A percentile compares a stretch with the other conserved stretches of the same genome.
Evolutionary conservation across 179 eudicot genomes (phyloP).

Genomic region (Pouteria campechiana): DNA sequence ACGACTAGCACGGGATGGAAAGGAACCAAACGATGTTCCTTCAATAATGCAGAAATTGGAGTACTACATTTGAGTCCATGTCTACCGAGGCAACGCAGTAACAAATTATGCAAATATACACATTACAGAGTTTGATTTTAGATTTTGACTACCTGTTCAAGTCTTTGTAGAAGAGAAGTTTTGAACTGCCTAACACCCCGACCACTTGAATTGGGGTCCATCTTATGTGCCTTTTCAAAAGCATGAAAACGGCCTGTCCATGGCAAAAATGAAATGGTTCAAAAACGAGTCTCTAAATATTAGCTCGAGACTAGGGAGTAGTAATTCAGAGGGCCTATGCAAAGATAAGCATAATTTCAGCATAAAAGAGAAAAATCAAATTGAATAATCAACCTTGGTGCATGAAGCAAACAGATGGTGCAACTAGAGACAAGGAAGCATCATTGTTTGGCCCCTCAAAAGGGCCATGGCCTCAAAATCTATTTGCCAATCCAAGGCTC

Average conservation of each 20-base stretch:
- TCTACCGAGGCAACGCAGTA: not conserved
- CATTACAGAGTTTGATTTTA: not conserved
- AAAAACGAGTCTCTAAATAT: not conserved
- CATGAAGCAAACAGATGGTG: no score
- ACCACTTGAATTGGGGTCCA: conserved; percentile 83
- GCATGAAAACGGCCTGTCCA: conserved; percentile 95
- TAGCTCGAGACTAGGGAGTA: not conserved
- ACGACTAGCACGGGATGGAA: conserved; percentile 1
- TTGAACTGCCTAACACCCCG: conserved; percentile 95
- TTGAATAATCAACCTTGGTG: conserved; percentile 3
- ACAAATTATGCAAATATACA: not conserved
- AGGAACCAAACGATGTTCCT: not conserved
- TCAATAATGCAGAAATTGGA: not conserved
- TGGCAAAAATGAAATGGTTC: no score
- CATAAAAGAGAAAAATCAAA: no score
- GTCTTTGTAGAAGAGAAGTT: conserved; percentile 91
- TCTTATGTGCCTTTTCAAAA: conserved; percentile 81
- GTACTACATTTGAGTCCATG: not conserved
- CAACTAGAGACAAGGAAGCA: no score
- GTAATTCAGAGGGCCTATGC: no score
- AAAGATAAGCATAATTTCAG: no score
- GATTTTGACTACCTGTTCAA: conserved; percentile 69
- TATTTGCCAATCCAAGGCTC: no score
- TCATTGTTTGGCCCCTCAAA: no score
- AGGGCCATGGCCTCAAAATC: no score